Conservation (phyloP, 2,329 filamentous ascomycete genomes). For the Verruconis gallopava region DNA sequence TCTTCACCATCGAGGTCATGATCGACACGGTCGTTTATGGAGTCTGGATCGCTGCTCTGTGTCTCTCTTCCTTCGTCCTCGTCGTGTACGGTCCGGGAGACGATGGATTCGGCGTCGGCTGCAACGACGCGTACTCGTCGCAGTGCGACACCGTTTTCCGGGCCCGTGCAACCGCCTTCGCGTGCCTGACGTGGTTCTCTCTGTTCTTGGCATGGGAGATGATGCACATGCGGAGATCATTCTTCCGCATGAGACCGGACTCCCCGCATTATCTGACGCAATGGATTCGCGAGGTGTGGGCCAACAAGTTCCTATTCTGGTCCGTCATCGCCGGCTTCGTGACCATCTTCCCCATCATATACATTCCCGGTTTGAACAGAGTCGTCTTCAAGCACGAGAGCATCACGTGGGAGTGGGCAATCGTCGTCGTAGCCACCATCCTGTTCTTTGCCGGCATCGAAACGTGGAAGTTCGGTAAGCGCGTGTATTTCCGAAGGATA, state of each 20-base stretch:
- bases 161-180: conserved; percentile 60
- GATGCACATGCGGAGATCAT: conserved; percentile 56
- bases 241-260: conserved; percentile 37
- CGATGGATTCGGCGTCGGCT: conserved; percentile 44
- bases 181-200: conserved; percentile 62
- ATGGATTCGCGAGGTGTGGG: conserved; percentile 57
- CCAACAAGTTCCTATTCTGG: conserved; percentile 35
- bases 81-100: conserved; percentile 50
- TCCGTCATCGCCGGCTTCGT: conserved; percentile 28
- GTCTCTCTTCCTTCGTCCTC: conserved; percentile 48
- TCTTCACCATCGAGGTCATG: conserved; percentile 68
- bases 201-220: conserved; percentile 71
- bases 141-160: conserved; percentile 53
- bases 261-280: conserved; percentile 51
- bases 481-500: conserved; percentile 24
- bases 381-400: conserved; percentile 32
- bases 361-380: conserved; percentile 32
- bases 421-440: conserved; percentile 37
- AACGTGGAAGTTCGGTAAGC: conserved; percentile 54
- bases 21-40: conserved; percentile 73
- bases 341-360: conserved; percentile 33
- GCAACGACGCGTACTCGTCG: conserved; percentile 44
- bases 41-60: conserved; percentile 60
- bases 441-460: conserved; percentile 55
- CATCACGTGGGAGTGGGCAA: conserved; percentile 34